Evolutionary conservation across 2,329 filamentous ascomycete species (phyloP), one percentile per base, ranked within the genome.

Genomic region (Paecilomyces formosus): DNA sequence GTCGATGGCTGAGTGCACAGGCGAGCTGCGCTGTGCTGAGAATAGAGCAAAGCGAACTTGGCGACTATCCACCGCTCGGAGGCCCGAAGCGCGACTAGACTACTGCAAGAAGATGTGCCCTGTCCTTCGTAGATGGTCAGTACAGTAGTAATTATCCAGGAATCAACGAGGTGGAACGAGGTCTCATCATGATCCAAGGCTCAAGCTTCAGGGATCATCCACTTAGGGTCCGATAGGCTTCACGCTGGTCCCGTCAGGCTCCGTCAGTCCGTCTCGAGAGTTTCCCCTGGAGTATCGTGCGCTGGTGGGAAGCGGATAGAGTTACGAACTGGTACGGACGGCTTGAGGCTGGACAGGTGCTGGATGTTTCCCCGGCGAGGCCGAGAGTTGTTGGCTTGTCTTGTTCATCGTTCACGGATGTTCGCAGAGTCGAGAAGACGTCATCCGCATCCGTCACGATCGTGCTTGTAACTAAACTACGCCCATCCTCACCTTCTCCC

Each of bases 371-470:
- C 35, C 35, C 35, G 35, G 35, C 15, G 35, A 45, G 35, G 15
- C 35, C 35, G 35, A 45, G 12, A 2, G 28, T 30, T 12, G 30
- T 31, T 12, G 30, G 3, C 30, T 31, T 9, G 8, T 31, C 30
- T 2, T 45, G 15, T 45, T 39, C 35, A 8, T 39, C 33, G 6
- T 45, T 45, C 35, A 18, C n/a, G 22, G 49, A 53, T 49, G 26
- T 53, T 49, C 9, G 53, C 58, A 61, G 62, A 45, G 39, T 45
- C 39, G 39, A 57, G 69, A 71, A 70, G 71, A 73, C 71, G 71
- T 74, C 71, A 74, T 74, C 68, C 65, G 61, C 61, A 66, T 63
- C 61, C 61, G 58, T 61, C 60, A 59, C 59, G 55, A 53, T 58
- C 58, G 60, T 55, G 18, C 7, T 45, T 45, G 35, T 45, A 45